These are phyloP conservation scores for Monosporascus sp. DNA, from an alignment of 2,329 filamentous ascomycete genomes.

Conservation along the genomic window DNA sequence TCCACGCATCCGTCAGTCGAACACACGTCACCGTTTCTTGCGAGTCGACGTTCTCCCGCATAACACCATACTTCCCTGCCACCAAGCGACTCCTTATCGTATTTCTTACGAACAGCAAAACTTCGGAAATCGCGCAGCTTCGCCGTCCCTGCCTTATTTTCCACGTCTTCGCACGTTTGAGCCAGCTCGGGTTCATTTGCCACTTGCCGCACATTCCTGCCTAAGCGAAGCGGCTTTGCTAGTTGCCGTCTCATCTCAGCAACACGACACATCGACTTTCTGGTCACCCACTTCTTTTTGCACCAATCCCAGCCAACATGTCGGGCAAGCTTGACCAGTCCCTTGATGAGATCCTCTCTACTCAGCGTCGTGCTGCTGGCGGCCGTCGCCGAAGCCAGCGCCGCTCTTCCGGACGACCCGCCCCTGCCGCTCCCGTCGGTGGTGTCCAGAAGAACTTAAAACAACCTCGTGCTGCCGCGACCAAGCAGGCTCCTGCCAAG, in stretches of 20 bases:
- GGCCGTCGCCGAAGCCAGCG: constrained; percentile 47
- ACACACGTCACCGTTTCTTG: background rate
- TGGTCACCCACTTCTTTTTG: background rate
- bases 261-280: background rate
- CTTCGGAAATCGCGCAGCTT: too few relatives aligned
- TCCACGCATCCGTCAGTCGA: too few relatives aligned
- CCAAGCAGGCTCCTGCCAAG: constrained; percentile 61
- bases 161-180: too few relatives aligned
- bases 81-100: background rate
- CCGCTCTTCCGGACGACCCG: constrained; percentile 47
- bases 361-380: constrained; percentile 55
- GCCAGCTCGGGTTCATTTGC: background rate
- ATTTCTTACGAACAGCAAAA: background rate
- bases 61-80: background rate
- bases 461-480: constrained; percentile 50
- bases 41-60: background rate
- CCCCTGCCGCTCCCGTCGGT: constrained; percentile 67
- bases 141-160: too few relatives aligned
- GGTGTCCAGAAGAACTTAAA: constrained; percentile 78
- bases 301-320: constrained; percentile 52
- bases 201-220: background rate
- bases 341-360: constrained; percentile 94
- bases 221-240: background rate
- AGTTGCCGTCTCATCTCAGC: background rate
- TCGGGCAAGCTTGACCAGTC: constrained; percentile 94